Evolutionary conservation across 495 filamentous ascomycete species (phyloP).

Genomic region (Lasiosphaeris hirsuta): DNA sequence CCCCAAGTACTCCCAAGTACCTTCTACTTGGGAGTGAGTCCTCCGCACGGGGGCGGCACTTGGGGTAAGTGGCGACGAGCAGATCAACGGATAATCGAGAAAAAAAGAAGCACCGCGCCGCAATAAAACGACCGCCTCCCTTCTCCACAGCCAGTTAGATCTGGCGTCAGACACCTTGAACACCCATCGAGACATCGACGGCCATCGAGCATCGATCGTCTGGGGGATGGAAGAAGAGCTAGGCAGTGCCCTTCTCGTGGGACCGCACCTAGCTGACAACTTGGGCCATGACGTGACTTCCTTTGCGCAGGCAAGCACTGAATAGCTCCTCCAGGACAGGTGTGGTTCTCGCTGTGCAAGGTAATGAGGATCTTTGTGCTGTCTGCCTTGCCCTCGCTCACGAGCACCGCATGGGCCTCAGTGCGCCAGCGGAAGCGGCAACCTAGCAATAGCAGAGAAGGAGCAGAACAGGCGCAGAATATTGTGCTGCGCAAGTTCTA

Average conservation of each 20-base stretch:
- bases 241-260: constrained; percentile 4
- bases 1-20: constrained; percentile 7
- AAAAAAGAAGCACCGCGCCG: neutral
- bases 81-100: constrained; percentile 7
- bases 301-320: neutral
- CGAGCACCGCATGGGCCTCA: constrained; percentile 1
- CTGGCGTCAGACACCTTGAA: neutral
- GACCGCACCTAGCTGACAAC: neutral
- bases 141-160: neutral
- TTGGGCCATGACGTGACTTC: constrained; percentile 3
- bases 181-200: neutral
- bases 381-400: neutral
- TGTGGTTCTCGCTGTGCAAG: neutral
- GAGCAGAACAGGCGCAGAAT: neutral
- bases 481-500: neutral
- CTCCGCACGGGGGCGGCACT: neutral
- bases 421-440: neutral
- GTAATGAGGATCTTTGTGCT: neutral
- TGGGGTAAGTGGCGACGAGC: constrained; percentile 1
- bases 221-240: neutral
- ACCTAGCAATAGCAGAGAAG: neutral
- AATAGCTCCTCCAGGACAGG: neutral
- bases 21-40: neutral
- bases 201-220: constrained; percentile 1
- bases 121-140: constrained; percentile 9